phyloP scores from a whole-genome alignment of 495 filamentous ascomycete species.

The Apodospora peruviana region DNA sequence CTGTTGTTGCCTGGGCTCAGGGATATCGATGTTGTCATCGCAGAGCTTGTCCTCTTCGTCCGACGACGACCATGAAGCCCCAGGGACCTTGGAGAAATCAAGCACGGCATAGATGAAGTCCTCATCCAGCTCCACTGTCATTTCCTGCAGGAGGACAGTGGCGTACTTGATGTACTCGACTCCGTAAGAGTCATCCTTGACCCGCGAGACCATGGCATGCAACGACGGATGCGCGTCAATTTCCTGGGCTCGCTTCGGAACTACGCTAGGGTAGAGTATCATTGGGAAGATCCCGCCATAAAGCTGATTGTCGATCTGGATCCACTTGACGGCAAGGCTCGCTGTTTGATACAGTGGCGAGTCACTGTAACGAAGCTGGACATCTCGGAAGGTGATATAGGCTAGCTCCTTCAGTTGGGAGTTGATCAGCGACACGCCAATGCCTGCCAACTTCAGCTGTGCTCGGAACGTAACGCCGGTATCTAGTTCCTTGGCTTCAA shows the following conservation, averaged over 20 bases:
- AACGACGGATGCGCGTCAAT: conserved; percentile 95
- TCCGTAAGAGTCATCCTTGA: conserved; percentile 97
- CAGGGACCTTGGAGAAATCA: conserved; percentile 91
- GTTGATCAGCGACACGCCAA: conserved; percentile 92
- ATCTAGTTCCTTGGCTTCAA: conserved; percentile 89
- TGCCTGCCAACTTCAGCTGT: conserved; percentile 78
- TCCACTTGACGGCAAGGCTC: conserved; percentile 89
- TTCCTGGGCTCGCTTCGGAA: conserved; percentile 94
- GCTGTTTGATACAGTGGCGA: conserved; percentile 90
- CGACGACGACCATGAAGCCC: conserved; percentile 83
- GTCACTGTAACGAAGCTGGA: conserved; percentile 85
- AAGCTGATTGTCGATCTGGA: conserved; percentile 97
- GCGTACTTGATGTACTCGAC: conserved; percentile 98
- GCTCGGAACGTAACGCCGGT: conserved; percentile 83
- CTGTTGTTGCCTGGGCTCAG: conserved; percentile 81
- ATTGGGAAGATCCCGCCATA: conserved; percentile 98
- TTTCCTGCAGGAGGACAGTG: conserved; percentile 88
- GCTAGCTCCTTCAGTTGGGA: conserved; percentile 85
- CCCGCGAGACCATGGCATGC: conserved; percentile 82
- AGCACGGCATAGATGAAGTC: conserved; percentile 95
- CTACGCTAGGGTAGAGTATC: conserved; percentile 95
- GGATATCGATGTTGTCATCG: conserved; percentile 84
- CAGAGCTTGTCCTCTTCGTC: conserved; percentile 77
- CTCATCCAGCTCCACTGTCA: conserved; percentile 96
- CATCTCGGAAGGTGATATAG: conserved; percentile 89